Base-by-base conservation (phyloP, 1,284 basidiomycete species). In the Ustilago sp. region DNA sequence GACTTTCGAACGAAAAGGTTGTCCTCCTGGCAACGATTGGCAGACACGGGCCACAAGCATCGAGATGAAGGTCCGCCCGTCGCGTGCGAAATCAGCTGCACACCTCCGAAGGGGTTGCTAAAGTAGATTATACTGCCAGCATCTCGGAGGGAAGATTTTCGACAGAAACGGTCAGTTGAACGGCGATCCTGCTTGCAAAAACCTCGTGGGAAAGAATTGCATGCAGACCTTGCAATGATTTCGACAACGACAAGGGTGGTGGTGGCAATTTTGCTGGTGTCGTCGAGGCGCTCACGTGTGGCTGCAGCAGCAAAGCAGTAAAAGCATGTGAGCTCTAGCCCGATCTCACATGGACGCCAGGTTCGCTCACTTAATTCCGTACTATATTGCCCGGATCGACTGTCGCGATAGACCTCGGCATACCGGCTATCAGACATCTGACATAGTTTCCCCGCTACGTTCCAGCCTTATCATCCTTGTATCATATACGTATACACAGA, bases 21-120 rank as follows among this genome's bases (percentile, higher is more conserved):
- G 39, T 41, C 13, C 50, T 35, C 31, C 15, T 53, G 51, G n/a
- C 51, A 5, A 35, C 13, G 34, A 31, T 17, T 9, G 17, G 28
- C 48, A 51, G 32, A 35, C 34, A 36, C 8, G 17, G 32, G 2
- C 12, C 51, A 15, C n/a, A 11, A 12, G 51, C 51, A n/a, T 53
- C 31, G 34, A 34, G 51, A 36, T n/a, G 59, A 50, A 61, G 59
- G 51, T 61, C 51, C 50, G 41, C 59, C 51, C 59, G 41, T 23
- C 51, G 28, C 48, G 13, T 31, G 12, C 48, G 48, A 50, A 11
- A 50, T 28, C 48, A 50, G 23, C 48, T 50, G 48, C n/a, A 45
- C n/a, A 45, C 43, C n/a, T 23, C 23, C 23, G 23, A 23, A 23
- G 23, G n/a, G 43, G 43, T 17, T 19, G n/a, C 43, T n/a, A 17